Conservation (phyloP, 1,284 basidiomycete genomes). For the Kwoniella shivajii region DNA sequence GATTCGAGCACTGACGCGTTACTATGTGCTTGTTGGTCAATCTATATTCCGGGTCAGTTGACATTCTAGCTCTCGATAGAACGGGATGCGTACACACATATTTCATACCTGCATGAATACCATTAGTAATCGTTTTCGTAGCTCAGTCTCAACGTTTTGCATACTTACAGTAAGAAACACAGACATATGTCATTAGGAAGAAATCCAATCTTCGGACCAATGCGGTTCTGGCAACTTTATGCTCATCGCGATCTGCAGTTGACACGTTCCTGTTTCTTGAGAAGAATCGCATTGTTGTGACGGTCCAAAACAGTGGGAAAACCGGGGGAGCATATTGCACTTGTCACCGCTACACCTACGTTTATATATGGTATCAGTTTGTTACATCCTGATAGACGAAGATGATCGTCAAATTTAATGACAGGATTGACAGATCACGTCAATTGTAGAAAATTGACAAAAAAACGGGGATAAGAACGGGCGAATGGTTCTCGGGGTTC, state of each 20-base stretch:
- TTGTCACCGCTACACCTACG: too few relatives aligned
- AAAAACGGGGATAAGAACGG: background rate
- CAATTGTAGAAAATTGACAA: background rate
- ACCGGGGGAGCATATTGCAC: too few relatives aligned
- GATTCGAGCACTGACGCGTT: slow-evolving; percentile 5
- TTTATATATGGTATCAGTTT: too few relatives aligned
- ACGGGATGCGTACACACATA: background rate
- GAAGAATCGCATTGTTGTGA: background rate
- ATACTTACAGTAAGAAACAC: slow-evolving; percentile 5
- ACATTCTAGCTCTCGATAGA: background rate
- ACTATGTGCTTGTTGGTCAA: slow-evolving; percentile 12
- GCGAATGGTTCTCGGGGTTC: background rate
- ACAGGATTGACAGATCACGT: too few relatives aligned
- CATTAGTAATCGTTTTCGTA: background rate
- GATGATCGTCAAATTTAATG: background rate
- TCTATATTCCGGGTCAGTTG: background rate
- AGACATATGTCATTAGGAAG: slow-evolving; percentile 10
- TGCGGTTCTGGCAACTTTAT: slow-evolving; percentile 1
- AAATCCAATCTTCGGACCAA: slow-evolving; percentile 8
- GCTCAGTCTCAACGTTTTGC: background rate
- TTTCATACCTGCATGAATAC: slow-evolving; percentile 11
- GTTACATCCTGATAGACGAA: too few relatives aligned
- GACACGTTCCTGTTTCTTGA: background rate
- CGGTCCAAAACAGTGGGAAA: too few relatives aligned
- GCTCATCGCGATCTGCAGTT: background rate